phyloP scores from a whole-genome alignment of 2,329 filamentous ascomycete species.

The Epichloe scottii region DNA sequence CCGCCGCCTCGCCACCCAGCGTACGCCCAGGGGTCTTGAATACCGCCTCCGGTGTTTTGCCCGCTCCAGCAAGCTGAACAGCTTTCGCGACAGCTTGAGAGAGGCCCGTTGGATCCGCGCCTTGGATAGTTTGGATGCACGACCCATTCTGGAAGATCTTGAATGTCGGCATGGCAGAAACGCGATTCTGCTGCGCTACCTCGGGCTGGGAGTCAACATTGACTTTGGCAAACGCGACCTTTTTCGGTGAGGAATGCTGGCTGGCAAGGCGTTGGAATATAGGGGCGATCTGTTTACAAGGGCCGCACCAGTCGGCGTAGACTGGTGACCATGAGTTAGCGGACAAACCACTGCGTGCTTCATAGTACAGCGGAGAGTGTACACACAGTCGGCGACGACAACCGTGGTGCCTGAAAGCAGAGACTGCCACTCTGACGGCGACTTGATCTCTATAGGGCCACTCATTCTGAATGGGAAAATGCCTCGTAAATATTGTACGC shows the following conservation, averaged over 20 bases:
- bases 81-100: constrained; percentile 64
- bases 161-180: constrained; percentile 90
- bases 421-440: constrained; percentile 56
- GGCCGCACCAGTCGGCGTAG: constrained; percentile 38
- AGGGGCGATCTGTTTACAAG: constrained; percentile 36
- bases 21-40: constrained; percentile 46
- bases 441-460: constrained; percentile 44
- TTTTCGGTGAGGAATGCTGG: constrained; percentile 12
- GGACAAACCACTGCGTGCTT: neutral
- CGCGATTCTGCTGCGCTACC: constrained; percentile 52
- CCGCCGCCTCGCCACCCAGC: constrained; percentile 31
- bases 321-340: constrained; percentile 56
- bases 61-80: constrained; percentile 37
- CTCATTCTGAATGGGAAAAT: constrained; percentile 25
- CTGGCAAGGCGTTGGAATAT: constrained; percentile 37
- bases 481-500: neutral
- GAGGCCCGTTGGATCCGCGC: constrained; percentile 67
- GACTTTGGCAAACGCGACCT: constrained; percentile 11
- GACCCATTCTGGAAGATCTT: constrained; percentile 71
- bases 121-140: constrained; percentile 63
- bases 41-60: constrained; percentile 26
- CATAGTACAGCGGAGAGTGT: neutral
- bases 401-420: constrained; percentile 62
- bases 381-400: constrained; percentile 80
- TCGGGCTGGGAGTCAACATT: constrained; percentile 15